Percentiles rank a stretch among this genome's conserved stretches.
These are phyloP conservation scores for Rhododendron kiyosumense DNA, from an alignment of 148 eudicot species.

Conservation along the genomic window DNA sequence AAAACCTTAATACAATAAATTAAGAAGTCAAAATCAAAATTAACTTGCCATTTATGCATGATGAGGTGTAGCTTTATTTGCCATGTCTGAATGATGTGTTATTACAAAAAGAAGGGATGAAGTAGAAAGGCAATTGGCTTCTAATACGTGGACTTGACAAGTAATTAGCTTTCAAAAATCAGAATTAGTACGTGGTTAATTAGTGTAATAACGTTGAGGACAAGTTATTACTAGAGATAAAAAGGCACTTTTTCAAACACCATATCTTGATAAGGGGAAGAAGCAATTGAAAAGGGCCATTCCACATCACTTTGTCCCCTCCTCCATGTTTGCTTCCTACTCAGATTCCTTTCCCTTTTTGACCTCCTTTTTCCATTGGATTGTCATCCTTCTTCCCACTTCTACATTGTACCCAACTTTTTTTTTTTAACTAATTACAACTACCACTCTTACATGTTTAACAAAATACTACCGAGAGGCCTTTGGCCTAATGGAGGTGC, in stretches of 20 bases:
- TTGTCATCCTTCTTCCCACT: neutral
- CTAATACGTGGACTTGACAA: neutral
- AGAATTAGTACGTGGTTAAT: neutral
- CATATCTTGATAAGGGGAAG: slow-evolving; percentile 25
- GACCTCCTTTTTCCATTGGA: slow-evolving; percentile 15
- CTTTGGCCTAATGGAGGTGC: neutral
- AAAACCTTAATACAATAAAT: neutral
- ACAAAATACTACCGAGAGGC: neutral
- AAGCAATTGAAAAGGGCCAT: neutral
- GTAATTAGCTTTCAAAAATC: neutral
- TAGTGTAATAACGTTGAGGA: neutral
- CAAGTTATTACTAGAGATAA: slow-evolving; percentile 7
- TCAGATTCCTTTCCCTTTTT: slow-evolving; percentile 17
- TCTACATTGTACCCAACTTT: neutral
- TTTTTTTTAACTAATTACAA: neutral
- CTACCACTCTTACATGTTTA: neutral
- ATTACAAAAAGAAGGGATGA: neutral
- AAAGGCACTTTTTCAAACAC: slow-evolving; percentile 12
- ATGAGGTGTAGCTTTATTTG: neutral
- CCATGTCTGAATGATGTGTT: neutral
- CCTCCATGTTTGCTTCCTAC: slow-evolving; percentile 18
- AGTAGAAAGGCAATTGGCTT: neutral
- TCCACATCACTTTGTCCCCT: slow-evolving; percentile 6
- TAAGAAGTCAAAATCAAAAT: neutral
- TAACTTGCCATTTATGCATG: neutral